These are phyloP conservation scores for Penicillium sp. DNA, from an alignment of 2,329 filamentous ascomycete genomes.

Conservation along the genomic window DNA sequence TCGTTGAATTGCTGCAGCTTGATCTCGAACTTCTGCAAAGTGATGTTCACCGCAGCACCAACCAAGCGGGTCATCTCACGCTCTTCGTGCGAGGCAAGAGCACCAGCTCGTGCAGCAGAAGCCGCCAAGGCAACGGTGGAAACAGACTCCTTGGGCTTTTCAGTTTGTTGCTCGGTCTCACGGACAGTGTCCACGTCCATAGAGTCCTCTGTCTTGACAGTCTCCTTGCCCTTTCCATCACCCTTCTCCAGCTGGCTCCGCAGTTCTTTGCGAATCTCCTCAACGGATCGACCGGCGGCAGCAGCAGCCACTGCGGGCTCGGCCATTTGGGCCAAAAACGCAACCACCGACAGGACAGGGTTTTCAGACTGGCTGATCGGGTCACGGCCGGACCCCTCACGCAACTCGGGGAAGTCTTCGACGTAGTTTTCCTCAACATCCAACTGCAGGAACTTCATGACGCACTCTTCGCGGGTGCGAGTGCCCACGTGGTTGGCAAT, in stretches of 20 bases:
- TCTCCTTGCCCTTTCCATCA: conserved; percentile 48
- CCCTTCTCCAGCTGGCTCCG: conserved; percentile 72
- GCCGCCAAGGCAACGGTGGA: conserved; percentile 81
- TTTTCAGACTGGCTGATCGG: conserved; percentile 93
- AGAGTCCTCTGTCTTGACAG: conserved; percentile 54
- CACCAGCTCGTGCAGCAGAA: conserved; percentile 79
- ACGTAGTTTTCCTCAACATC: conserved; percentile 98
- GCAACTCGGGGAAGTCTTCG: conserved; percentile 69
- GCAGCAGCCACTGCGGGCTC: conserved; percentile 88
- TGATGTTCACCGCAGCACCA: conserved; percentile 85
- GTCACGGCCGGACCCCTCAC: conserved; percentile 71
- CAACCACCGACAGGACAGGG: conserved; percentile 92
- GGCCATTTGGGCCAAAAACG: conserved; percentile 86
- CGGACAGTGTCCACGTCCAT: conserved; percentile 56
- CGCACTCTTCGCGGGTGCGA: conserved; percentile 90
- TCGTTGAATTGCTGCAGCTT: conserved; percentile 96
- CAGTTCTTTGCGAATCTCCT: conserved; percentile 77
- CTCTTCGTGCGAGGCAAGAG: conserved; percentile 91
- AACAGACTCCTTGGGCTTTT: conserved; percentile 48
- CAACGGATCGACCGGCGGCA: conserved; percentile 81
- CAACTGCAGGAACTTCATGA: conserved; percentile 90
- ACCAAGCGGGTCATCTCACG: conserved; percentile 94
- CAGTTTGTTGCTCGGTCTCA: conserved; percentile 28
- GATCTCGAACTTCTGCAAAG: conserved; percentile 91
- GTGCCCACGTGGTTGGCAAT: conserved; percentile 91